Percentiles rank a stretch among this genome's conserved stretches.
phyloP scores from a whole-genome alignment of 2,329 filamentous ascomycete genomes.

The Dichotomopilus funicola region DNA sequence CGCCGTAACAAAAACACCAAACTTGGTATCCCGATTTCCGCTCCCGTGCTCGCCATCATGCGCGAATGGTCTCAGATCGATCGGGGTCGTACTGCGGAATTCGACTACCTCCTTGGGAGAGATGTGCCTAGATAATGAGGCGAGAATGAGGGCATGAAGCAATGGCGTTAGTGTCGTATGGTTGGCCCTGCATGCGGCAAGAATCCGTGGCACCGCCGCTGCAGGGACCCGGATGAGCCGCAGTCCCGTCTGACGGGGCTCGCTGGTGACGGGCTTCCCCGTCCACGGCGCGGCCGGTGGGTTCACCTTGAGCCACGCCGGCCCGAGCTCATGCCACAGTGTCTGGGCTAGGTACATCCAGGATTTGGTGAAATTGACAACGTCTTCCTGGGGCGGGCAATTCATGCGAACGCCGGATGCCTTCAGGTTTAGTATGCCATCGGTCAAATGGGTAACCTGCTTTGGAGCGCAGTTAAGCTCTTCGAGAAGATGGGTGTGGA shows the following conservation, averaged over 20 bases:
- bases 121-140: slow-evolving; percentile 35
- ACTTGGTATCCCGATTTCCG: slow-evolving; percentile 26
- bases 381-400: slow-evolving; percentile 35
- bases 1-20: slow-evolving; percentile 37
- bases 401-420: slow-evolving; percentile 25
- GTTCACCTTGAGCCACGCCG: slow-evolving; percentile 31
- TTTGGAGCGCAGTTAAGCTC: slow-evolving; percentile 31
- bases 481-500: slow-evolving; percentile 42
- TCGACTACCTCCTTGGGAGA: slow-evolving; percentile 27
- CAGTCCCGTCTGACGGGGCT: slow-evolving; percentile 33
- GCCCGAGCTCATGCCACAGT: slow-evolving; percentile 37
- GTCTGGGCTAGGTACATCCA: slow-evolving; percentile 35
- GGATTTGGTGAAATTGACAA: slow-evolving; percentile 36
- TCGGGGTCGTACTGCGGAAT: slow-evolving; percentile 37
- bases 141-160: slow-evolving; percentile 39
- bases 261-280: slow-evolving; percentile 31
- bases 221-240: slow-evolving; percentile 33
- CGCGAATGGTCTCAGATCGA: slow-evolving; percentile 38
- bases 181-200: slow-evolving; percentile 36
- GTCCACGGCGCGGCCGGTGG: slow-evolving; percentile 32
- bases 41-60: slow-evolving; percentile 13
- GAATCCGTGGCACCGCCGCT: slow-evolving; percentile 26
- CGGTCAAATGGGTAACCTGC: slow-evolving; percentile 15
- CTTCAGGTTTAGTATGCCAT: slow-evolving; percentile 28
- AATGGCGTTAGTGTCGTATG: slow-evolving; percentile 43